Base-by-base conservation (phyloP, 208 protist genomes). In the Giardia duodenalis region DNA sequence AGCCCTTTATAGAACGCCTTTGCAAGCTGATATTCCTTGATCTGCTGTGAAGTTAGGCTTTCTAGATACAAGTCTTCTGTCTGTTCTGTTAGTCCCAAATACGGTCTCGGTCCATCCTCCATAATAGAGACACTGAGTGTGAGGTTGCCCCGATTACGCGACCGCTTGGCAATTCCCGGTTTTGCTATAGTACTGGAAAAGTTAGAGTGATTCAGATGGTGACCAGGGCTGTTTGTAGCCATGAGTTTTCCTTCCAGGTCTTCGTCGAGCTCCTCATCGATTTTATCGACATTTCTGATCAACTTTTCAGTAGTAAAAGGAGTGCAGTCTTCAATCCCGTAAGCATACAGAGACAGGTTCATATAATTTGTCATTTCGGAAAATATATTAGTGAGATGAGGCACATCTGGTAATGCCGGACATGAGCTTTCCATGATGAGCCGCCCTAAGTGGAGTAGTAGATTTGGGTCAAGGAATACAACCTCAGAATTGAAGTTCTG, bases 281-380 rank as follows among this genome's bases (percentile, higher is more conserved):
- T 30, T 76, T 39, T 10, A 30, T 30, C 57, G 19, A 76, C 57
- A 76, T 76, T 30, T n/a, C n/a, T n/a, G n/a, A n/a, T n/a, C n/a
- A n/a, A n/a, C n/a, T n/a, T n/a, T 76, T 76, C 57, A 30, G 57
- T 76, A 30, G 57, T 76, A 76, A 76, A 76, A 76, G 57, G 57
- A 10, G 10, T 76, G 57, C 10, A 30, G 30, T 76, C 57, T 30
- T 30, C 19, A 30, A 39, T 76, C 10, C 57, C 19, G 30, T 76
- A 76, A 76, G 10, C 57, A 76, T 76, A 76, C 19, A 76, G 10
- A 76, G 57, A 76, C 19, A 76, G 57, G 30, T 76, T 76, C 30
- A 30, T 30, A 76, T 76, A 76, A 30, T 76, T 76, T 30, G 57
- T 76, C 30, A 76, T 10, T 76, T 30, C 57, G 19, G 10, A 30